A percentile compares a stretch with the other conserved stretches of the same genome.
Evolutionary conservation across 129 eudicot genomes (phyloP).

Genomic region (sunflower (Helianthus annuus)): HanXRQr2.0-SUNRISE NC_035449.2:19576741-19577240

Average conservation of each 20-base stretch:
- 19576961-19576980: constrained; percentile 13
- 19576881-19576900: not conserved
- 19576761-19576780: constrained; percentile 3
- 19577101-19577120: constrained; percentile 8
- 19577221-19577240: not conserved
- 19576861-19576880: not conserved
- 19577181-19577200: not conserved
- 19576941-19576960: not conserved
- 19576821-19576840: constrained; percentile 13
- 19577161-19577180: not conserved
- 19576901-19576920: not conserved
- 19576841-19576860: not conserved
- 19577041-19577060: not conserved
- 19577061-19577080: not conserved
- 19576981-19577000: constrained; percentile 13
- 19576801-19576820: constrained; percentile 13
- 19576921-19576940: not conserved
- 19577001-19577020: constrained; percentile 8
- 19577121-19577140: constrained; percentile 4
- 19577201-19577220: not conserved
- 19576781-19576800: constrained; percentile 6
- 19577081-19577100: constrained; percentile 10
- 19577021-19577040: constrained; percentile 6
- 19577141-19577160: not conserved
- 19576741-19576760: constrained; percentile 16